Conservation (phyloP, 805 yeast species). For the Myxozyma neotropica region DNA sequence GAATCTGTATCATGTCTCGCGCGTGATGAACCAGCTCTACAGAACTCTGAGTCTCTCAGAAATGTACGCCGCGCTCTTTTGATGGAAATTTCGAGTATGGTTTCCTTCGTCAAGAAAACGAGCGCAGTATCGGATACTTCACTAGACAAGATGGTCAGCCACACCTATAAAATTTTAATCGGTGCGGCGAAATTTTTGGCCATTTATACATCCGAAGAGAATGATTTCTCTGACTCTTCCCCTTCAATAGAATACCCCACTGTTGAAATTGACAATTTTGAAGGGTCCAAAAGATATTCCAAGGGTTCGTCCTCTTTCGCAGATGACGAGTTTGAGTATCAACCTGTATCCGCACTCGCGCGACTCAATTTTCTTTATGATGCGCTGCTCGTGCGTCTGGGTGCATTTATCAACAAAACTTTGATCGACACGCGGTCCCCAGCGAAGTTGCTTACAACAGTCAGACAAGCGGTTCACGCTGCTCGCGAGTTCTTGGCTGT, state of each 20-base stretch:
- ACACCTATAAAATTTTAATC: slow-evolving; percentile 41
- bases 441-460: slow-evolving; percentile 40
- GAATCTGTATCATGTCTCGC: slow-evolving; percentile 43
- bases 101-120: slow-evolving; percentile 44
- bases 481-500: slow-evolving; percentile 46
- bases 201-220: slow-evolving; percentile 37
- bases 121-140: slow-evolving; percentile 40
- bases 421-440: slow-evolving; percentile 27
- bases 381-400: slow-evolving; percentile 43
- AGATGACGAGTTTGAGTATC: slow-evolving; percentile 11
- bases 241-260: slow-evolving; percentile 1
- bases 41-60: slow-evolving; percentile 38
- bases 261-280: neutral
- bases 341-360: slow-evolving; percentile 36
- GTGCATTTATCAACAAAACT: slow-evolving; percentile 41
- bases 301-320: neutral
- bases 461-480: slow-evolving; percentile 46
- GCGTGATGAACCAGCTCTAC: slow-evolving; percentile 42
- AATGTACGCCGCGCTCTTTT: slow-evolving; percentile 44
- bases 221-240: neutral
- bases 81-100: slow-evolving; percentile 46
- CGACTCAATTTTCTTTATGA: slow-evolving; percentile 44
- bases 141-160: slow-evolving; percentile 41
- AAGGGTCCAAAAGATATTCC: neutral
- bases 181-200: slow-evolving; percentile 42